Conservation (phyloP, 306 rosid genomes). For the Ormosia emarginata region DNA sequence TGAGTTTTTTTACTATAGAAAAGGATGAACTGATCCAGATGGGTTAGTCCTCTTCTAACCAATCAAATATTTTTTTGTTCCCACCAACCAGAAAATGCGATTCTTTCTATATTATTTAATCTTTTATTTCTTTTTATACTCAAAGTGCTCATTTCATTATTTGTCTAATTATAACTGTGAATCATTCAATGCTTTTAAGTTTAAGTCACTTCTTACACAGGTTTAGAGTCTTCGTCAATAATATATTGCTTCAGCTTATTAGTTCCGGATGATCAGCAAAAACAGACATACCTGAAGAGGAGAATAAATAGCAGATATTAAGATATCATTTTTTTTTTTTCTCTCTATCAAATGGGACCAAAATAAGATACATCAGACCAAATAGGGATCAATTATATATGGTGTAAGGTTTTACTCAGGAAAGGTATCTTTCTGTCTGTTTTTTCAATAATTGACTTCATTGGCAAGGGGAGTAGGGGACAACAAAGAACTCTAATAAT, state of each 20-base stretch:
- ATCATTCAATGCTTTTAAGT: background rate
- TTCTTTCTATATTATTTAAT: background rate
- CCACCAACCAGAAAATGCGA: background rate
- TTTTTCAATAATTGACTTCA: conserved; percentile 31
- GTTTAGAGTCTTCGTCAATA: background rate
- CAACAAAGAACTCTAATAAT: conserved; percentile 5
- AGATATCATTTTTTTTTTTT: background rate
- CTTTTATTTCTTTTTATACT: background rate
- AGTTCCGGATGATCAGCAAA: background rate
- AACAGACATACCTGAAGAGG: background rate
- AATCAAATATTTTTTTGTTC: background rate
- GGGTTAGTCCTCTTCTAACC: background rate
- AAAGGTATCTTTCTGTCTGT: conserved; percentile 24
- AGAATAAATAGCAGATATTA: background rate
- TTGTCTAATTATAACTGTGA: background rate
- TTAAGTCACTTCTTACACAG: background rate
- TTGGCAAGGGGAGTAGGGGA: conserved; percentile 5
- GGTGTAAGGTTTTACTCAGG: conserved; percentile 5
- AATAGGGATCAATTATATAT: background rate
- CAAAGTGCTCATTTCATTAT: background rate
- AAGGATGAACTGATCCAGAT: background rate
- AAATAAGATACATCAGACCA: conserved; percentile 1
- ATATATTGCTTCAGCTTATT: background rate
- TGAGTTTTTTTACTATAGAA: background rate
- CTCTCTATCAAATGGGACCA: conserved; percentile 20